Evolutionary conservation across 345 rosid genomes (phyloP), one percentile per base, ranked within the genome.

Genomic region (Salix udensis): DNA sequence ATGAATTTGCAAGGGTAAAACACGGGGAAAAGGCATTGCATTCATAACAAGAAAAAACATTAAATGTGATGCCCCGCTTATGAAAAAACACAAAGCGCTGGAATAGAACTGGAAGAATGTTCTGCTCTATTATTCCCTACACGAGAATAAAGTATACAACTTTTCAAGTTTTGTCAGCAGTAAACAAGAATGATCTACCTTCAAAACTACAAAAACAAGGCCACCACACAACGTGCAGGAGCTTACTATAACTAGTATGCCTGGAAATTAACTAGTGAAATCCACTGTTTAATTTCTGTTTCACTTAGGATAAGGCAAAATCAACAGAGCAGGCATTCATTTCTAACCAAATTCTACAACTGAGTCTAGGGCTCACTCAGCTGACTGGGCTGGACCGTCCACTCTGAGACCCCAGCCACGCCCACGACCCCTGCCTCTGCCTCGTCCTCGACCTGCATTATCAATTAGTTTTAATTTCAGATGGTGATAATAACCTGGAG

Each of bases 301-400:
- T 58, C 64, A 58, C 64, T 58, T 58, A 58, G 64, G 24, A 58
- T n/a, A 58, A 58, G 64, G 64, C 64, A 58, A 58, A 58, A 58
- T 58, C 26, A 58, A 23, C 26, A 58, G 64, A 58, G 64, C 64
- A 58, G 64, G 64, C 64, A 58, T 58, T 26, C 64, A 58, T 23
- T 46, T 58, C 64, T 58, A 58, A 58, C 64, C 64, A 58, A n/a
- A 58, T 58, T 58, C 64, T 58, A 58, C 28, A 58, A 0, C 28
- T 11, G 14, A 23, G 64, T n/a, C 64, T n/a, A 23, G 28, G 64
- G 64, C 64, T 58, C 28, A 58, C 64, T 58, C 64, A 58, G 64
- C 64, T 58, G 64, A 0, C 28, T 3, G 64, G 15, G 64, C 64
- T 8, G 64, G 64, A 23, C 26, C 64, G 11, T 58, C 64, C 5